Evolutionary conservation across 1,284 basidiomycete species (phyloP).

Genomic region (Peniophora sp.): DNA sequence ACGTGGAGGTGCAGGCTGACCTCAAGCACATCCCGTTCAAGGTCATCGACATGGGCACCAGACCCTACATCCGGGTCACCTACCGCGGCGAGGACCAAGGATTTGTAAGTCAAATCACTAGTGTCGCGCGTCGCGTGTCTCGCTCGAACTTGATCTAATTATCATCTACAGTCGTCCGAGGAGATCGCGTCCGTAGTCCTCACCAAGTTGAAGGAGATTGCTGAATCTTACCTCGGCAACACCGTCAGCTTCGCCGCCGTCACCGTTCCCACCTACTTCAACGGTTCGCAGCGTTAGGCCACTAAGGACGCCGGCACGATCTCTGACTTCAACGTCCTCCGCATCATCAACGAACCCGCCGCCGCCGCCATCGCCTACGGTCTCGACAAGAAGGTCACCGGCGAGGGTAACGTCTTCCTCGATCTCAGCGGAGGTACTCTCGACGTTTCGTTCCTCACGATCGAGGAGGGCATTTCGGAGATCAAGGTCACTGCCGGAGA

Average conservation of each 20-base stretch:
- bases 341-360: conserved; percentile 97
- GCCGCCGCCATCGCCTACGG: no score
- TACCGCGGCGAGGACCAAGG: conserved; percentile 90
- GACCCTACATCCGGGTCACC: conserved; percentile 85
- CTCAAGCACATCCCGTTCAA: conserved; percentile 96
- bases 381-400: conserved; percentile 38
- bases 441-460: conserved; percentile 73
- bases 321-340: conserved; percentile 90
- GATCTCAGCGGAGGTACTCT: conserved; percentile 68
- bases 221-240: conserved; percentile 91
- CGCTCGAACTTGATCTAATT: conserved; percentile 5
- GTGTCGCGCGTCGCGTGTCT: background rate
- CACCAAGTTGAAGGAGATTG: conserved; percentile 96
- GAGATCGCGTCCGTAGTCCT: conserved; percentile 98
- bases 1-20: no score
- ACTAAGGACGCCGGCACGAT: conserved; percentile 94
- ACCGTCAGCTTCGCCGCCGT: conserved; percentile 83
- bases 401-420: conserved; percentile 65
- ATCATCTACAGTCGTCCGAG: conserved; percentile 67
- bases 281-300: conserved; percentile 93
- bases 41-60: conserved; percentile 73
- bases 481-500: conserved; percentile 76
- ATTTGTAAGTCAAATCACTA: conserved; percentile 56
- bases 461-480: conserved; percentile 74
- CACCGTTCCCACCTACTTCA: conserved; percentile 95